phyloP scores from a whole-genome alignment of 805 yeast species.

The Ogataea dorogensis region DNA sequence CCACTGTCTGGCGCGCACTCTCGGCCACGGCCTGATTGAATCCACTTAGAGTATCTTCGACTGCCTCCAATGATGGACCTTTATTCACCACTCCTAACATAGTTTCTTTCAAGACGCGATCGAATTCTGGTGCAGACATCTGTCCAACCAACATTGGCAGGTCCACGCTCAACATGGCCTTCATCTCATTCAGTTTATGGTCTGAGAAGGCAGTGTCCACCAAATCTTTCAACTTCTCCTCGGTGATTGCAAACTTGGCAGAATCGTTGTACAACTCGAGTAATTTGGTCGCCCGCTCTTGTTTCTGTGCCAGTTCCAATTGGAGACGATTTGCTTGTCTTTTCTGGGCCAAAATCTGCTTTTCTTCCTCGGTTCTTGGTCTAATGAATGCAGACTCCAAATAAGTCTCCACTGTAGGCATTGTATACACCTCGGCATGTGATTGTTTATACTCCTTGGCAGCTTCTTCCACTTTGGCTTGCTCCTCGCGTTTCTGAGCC shows the following conservation, averaged over 20 bases:
- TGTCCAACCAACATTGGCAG: constrained; percentile 24
- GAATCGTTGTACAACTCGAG: constrained; percentile 73
- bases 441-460: constrained; percentile 42
- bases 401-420: constrained; percentile 74
- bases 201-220: constrained; percentile 53
- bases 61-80: constrained; percentile 34
- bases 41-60: constrained; percentile 33
- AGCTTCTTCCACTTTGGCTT: constrained; percentile 26
- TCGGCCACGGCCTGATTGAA: constrained; percentile 24
- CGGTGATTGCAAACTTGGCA: constrained; percentile 68
- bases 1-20: constrained; percentile 25
- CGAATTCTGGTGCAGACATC: constrained; percentile 25
- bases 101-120: constrained; percentile 27
- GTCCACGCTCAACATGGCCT: constrained; percentile 18
- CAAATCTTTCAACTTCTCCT: constrained; percentile 57
- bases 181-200: constrained; percentile 33
- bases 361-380: constrained; percentile 70
- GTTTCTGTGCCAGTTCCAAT: constrained; percentile 50
- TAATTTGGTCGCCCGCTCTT: constrained; percentile 52
- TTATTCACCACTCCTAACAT: constrained; percentile 32
- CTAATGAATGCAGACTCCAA: constrained; percentile 70
- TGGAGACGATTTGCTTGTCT: constrained; percentile 65
- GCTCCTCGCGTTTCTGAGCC: constrained; percentile 27
- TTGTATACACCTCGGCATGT: constrained; percentile 60
- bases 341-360: constrained; percentile 52